Conservation (phyloP, 75 land plant genomes). For the Larix kaempferi region DNA sequence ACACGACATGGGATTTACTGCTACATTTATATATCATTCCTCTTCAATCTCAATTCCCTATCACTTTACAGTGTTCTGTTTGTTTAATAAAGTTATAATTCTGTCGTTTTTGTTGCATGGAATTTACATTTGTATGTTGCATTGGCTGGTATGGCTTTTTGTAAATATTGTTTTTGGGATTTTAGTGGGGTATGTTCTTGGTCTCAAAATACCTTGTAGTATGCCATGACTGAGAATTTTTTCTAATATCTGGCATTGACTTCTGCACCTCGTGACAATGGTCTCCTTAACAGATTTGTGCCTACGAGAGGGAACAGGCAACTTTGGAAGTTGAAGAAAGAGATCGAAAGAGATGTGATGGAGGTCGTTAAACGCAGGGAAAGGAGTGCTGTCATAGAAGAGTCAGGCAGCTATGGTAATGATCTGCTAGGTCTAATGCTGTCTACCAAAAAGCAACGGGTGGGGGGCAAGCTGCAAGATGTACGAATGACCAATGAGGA, state of each 20-base stretch:
- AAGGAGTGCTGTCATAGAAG: conserved; percentile 10
- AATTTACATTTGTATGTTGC: no score
- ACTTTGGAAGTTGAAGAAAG: conserved; percentile 22
- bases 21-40: no score
- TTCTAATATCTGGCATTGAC: neutral
- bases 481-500: conserved; percentile 24
- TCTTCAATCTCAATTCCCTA: no score
- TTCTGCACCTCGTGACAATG: no score
- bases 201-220: no score
- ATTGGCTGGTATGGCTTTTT: no score
- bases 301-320: conserved; percentile 22
- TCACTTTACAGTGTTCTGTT: no score
- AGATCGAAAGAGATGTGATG: conserved; percentile 9
- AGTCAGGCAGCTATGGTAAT: conserved; percentile 3
- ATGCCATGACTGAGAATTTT: neutral
- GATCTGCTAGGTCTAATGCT: conserved; percentile 30
- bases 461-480: neutral
- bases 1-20: no score
- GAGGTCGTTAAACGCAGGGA: conserved; percentile 12
- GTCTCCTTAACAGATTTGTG: conserved; percentile 17
- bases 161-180: no score
- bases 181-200: no score
- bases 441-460: conserved; percentile 17
- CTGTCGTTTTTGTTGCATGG: no score
- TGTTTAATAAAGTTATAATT: no score